Base-by-base conservation (phyloP, 2,329 filamentous ascomycete genomes). In the Tolypocladium ovalisporum region DNA sequence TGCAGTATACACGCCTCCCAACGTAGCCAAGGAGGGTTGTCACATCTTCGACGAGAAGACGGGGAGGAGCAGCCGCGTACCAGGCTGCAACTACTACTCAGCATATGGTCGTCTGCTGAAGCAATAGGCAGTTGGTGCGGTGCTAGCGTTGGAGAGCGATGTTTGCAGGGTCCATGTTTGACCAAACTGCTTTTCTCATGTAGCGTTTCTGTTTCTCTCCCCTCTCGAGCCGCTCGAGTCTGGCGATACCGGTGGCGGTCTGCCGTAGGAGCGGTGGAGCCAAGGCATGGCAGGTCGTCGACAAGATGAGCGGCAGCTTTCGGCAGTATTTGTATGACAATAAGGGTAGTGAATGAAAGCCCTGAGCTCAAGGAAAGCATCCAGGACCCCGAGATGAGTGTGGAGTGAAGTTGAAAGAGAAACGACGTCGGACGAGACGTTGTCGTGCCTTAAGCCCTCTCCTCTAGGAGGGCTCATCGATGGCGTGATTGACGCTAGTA, bases 21-120 rank as follows among this genome's bases (percentile, higher is more conserved):
- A 96, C 66, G 91, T 93, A 40, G 90, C 90, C 40, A 87, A 82
- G 59, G 82, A 84, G 59, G 92, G 92, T 29, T 96, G 90, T 71
- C 82, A 89, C 66, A 84, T 93, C 67, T 97, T 93, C 70, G 83
- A 93, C 66, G 82, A 86, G 62, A 78, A 79, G 64, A 95, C 90
- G 4, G 89, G 92, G 56, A 85, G 85, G 71, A 83, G 81, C 58
- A 87, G 79, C 63, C 87, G 90, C 69, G 79, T 91, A 52, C 79
- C 80, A 58, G 87, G 88, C 66, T 86, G 83, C 66, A 81, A 83
- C 59, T 89, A 89, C 74, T 90, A 84, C 72, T 92, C 89, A 52
- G 78, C 71, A 54, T 84, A 80, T 70, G 83, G 82, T 37, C 72
- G 74, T 60, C 70, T 76, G 61, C 63, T 82, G 52, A 70, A 75